Evolutionary conservation across 2,329 filamentous ascomycete genomes (phyloP).

Genomic region (Rachicladosporium sp.): DNA sequence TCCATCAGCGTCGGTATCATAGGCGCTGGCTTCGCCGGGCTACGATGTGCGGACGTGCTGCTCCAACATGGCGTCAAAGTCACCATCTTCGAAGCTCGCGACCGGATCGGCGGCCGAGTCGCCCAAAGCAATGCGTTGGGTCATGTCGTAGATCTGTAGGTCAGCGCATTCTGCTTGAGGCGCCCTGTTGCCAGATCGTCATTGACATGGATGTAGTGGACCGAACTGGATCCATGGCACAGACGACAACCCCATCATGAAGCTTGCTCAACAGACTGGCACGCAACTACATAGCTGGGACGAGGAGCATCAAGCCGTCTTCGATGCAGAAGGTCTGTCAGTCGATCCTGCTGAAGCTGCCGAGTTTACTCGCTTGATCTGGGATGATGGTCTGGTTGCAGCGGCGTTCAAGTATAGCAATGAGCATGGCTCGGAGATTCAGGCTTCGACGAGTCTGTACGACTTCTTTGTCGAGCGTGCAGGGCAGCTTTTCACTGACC

Average conservation of each 20-base stretch:
- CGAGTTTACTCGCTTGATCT: constrained; percentile 42
- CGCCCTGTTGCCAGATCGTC: not conserved
- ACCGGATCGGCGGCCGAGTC: constrained; percentile 53
- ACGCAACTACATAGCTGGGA: constrained; percentile 44
- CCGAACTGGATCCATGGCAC: constrained; percentile 77
- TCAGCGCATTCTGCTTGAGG: constrained; percentile 5
- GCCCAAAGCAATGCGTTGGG: constrained; percentile 31
- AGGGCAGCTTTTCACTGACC: constrained; percentile 27
- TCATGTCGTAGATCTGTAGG: constrained; percentile 46
- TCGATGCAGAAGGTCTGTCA: constrained; percentile 43
- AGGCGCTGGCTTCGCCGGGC: constrained; percentile 56
- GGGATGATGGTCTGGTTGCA: constrained; percentile 49
- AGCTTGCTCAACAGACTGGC: constrained; percentile 50
- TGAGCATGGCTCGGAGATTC: constrained; percentile 40
- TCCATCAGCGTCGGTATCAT: constrained; percentile 44
- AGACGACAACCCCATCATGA: constrained; percentile 55
- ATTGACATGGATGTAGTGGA: constrained; percentile 33
- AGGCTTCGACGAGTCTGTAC: constrained; percentile 39
- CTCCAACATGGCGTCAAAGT: constrained; percentile 53
- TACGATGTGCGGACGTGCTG: constrained; percentile 59
- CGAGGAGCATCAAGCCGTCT: constrained; percentile 38
- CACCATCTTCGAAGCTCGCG: constrained; percentile 55
- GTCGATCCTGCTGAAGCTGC: constrained; percentile 31
- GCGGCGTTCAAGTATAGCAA: constrained; percentile 57
- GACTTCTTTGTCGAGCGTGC: constrained; percentile 45